Evolutionary conservation across 441 rosid genomes (phyloP).

Genomic region (California macrophylla): DNA sequence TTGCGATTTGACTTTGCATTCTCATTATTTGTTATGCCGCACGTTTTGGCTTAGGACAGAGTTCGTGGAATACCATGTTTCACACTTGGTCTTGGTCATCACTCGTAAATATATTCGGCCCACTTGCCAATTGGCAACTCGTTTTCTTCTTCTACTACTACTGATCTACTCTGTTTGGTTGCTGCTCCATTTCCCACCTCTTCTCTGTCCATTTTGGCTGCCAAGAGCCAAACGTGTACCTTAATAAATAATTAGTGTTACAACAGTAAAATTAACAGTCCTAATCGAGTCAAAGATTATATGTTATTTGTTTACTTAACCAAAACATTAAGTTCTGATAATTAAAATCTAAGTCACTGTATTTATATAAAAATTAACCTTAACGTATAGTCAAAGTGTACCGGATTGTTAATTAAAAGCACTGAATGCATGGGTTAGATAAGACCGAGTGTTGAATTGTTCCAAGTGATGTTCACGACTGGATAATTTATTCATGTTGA

Average conservation of each 20-base stretch:
- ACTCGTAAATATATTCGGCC: background rate
- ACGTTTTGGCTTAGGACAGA: background rate
- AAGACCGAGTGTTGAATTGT: background rate
- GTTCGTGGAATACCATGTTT: background rate
- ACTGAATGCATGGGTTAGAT: background rate
- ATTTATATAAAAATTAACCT: too few relatives aligned
- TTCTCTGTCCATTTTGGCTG: background rate
- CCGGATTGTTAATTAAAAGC: background rate
- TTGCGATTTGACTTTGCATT: too few relatives aligned
- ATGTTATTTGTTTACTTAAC: too few relatives aligned
- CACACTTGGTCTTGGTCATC: background rate
- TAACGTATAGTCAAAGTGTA: too few relatives aligned
- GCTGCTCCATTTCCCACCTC: background rate
- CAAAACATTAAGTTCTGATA: too few relatives aligned
- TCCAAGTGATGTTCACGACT: background rate
- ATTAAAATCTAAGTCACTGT: too few relatives aligned
- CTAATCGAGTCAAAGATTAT: background rate
- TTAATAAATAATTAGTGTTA: background rate
- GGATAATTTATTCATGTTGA: background rate
- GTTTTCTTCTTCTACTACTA: background rate
- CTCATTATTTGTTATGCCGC: too few relatives aligned
- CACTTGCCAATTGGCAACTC: background rate
- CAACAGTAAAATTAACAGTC: background rate
- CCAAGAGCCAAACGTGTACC: background rate
- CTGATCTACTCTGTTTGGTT: background rate